Conservation (phyloP, 148 eudicot species). For the Rhododendron vialii region DNA sequence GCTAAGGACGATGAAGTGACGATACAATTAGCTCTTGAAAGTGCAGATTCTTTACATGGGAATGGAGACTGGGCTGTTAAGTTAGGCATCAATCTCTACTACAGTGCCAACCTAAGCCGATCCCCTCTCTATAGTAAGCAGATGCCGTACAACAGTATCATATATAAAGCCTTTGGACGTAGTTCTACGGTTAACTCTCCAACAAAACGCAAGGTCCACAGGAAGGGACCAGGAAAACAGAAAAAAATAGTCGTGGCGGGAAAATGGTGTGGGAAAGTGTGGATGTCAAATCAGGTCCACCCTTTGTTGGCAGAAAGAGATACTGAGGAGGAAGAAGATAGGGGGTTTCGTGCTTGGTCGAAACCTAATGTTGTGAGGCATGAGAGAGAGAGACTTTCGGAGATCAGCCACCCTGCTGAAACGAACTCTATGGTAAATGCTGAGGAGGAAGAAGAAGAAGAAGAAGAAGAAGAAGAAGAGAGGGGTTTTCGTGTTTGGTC, state of each 20-base stretch:
- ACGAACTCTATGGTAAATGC: slow-evolving; percentile 7
- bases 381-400: slow-evolving; percentile 38
- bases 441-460: slow-evolving; percentile 26
- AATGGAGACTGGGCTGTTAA: slow-evolving; percentile 96
- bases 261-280: slow-evolving; percentile 97
- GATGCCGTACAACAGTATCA: slow-evolving; percentile 81
- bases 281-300: slow-evolving; percentile 97
- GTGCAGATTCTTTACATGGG: slow-evolving; percentile 72
- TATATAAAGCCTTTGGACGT: slow-evolving; percentile 81
- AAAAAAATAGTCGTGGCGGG: slow-evolving; percentile 75
- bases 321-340: slow-evolving; percentile 38
- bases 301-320: slow-evolving; percentile 62
- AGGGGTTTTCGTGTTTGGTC: slow-evolving; percentile 18
- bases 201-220: slow-evolving; percentile 20
- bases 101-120: slow-evolving; percentile 84
- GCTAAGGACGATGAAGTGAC: slow-evolving; percentile 59
- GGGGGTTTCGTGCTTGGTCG: slow-evolving; percentile 17
- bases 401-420: slow-evolving; percentile 23
- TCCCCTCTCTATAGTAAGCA: slow-evolving; percentile 93
- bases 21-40: slow-evolving; percentile 61
- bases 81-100: slow-evolving; percentile 80
- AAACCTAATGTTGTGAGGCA: slow-evolving; percentile 35
- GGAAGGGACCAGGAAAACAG: slow-evolving; percentile 53
- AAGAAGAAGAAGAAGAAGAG: slow-evolving; percentile 27
- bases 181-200: slow-evolving; percentile 33